Conservation (phyloP, 2,329 filamentous ascomycete species). For the Lizonia empirigonia region DNA sequence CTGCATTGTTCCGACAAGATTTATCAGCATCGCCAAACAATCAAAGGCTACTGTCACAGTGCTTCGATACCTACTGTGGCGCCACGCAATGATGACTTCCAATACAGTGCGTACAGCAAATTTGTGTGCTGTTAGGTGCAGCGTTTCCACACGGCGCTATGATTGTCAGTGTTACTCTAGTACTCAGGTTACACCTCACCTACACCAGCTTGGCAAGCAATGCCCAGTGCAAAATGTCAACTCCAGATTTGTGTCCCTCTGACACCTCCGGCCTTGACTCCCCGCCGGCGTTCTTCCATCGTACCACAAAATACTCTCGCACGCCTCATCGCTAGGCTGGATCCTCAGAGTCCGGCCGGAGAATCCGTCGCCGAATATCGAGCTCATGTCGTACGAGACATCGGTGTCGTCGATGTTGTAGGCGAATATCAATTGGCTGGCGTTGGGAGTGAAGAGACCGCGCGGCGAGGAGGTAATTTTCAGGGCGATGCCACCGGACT, state of each 20-base stretch:
- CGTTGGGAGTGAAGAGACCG: slow-evolving; percentile 36
- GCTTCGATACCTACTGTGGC: neutral
- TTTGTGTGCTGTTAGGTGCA: slow-evolving; percentile 18
- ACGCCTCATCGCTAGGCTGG: slow-evolving; percentile 30
- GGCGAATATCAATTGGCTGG: slow-evolving; percentile 37
- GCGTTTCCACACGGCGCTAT: slow-evolving; percentile 22
- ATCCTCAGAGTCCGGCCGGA: slow-evolving; percentile 31
- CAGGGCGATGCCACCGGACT: slow-evolving; percentile 32
- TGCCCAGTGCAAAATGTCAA: slow-evolving; percentile 36
- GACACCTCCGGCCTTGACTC: slow-evolving; percentile 32
- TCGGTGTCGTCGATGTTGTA: slow-evolving; percentile 33
- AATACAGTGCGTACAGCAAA: slow-evolving; percentile 34
- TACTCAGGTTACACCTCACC: slow-evolving; percentile 1
- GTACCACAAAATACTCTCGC: slow-evolving; percentile 33
- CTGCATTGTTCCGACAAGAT: too few species aligned
- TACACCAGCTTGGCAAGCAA: slow-evolving; percentile 43
- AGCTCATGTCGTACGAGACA: slow-evolving; percentile 40
- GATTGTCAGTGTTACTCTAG: neutral
- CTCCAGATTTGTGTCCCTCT: slow-evolving; percentile 29
- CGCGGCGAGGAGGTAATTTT: slow-evolving; percentile 29
- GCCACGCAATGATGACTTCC: slow-evolving; percentile 33
- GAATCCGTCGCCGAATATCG: slow-evolving; percentile 37
- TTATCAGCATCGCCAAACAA: too few species aligned
- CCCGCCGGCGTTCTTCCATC: slow-evolving; percentile 31
- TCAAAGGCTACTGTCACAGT: too few species aligned